Base-by-base conservation (phyloP, 306 rosid genomes). In the Ormosia semicastrata region DNA sequence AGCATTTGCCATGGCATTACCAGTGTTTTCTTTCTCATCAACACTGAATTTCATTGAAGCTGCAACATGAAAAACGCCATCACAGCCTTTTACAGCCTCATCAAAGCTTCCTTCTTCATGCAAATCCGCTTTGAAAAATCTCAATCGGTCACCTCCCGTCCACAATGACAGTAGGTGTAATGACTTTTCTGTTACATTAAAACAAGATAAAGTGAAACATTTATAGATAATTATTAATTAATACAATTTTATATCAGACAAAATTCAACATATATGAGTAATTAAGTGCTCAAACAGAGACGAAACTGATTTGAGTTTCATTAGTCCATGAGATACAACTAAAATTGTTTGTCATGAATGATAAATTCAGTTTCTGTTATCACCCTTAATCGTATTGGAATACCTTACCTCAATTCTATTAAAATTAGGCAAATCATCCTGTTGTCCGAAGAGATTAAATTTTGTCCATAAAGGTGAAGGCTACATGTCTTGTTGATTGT, bases 41-140 rank as follows among this genome's bases (percentile, higher is more conserved):
- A 88, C 83, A 80, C 57, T 84, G 75, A 90, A 90, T 60, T 85
- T 71, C 97, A 94, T 92, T 40, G 95, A 83, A 72, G 97, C 92
- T 24, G 98, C 97, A 18, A 90, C 94, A 57, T 91, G 97, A 40
- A 89, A 92, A 9, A 94, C 94, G 1, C 97, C 98, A 62, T 77
- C 82, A 34, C 94, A 92, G 11, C 91, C 95, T 71, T 84, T 81
- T 37, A 94, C 87, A 17, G 94, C 98, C 82, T 90, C 89, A 33
- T 92, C 89, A 30, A 92, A 92, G 89, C 98, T 94, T 60, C 93
- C 90, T 87, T 90, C 93, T 75, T 88, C 87, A 9, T 39, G 33
- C 81, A 94, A 80, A 86, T 94, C 93, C 6, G 94, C 92, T 66
- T 24, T 84, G 83, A 92, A 89, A 79, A 92, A n/a, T 81, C 89